These are phyloP conservation scores for Aphanocladium album DNA, from an alignment of 2,329 filamentous ascomycete species.

Conservation along the genomic window DNA sequence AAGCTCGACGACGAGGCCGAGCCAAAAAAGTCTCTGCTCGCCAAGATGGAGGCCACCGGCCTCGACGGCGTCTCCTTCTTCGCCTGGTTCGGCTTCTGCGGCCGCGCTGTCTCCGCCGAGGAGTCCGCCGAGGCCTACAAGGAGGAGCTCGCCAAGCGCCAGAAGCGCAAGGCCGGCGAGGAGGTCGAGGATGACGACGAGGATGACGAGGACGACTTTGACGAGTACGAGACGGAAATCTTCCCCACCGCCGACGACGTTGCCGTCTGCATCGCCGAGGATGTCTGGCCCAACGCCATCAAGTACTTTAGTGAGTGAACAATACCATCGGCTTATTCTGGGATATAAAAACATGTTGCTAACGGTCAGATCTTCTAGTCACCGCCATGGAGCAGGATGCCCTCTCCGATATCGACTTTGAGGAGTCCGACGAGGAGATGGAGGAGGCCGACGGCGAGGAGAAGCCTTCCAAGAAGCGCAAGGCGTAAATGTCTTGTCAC, in stretches of 20 bases:
- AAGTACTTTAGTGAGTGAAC: constrained; percentile 89
- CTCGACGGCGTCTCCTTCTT: constrained; percentile 76
- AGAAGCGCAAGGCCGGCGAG: constrained; percentile 45
- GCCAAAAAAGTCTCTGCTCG: constrained; percentile 46
- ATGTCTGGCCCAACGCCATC: constrained; percentile 82
- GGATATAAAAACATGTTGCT: too few species aligned
- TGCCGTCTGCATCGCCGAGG: constrained; percentile 75
- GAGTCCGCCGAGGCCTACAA: constrained; percentile 61
- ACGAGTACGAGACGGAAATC: constrained; percentile 70
- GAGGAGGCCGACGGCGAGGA: constrained; percentile 29
- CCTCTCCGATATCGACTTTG: constrained; percentile 65
- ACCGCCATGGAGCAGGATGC: constrained; percentile 62
- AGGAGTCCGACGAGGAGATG: constrained; percentile 41
- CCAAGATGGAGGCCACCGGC: constrained; percentile 54
- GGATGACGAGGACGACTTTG: constrained; percentile 56
- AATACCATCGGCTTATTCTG: too few species aligned
- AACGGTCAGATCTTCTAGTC: constrained; percentile 19
- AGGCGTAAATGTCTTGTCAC: constrained; percentile 25
- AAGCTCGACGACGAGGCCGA: constrained; percentile 34
- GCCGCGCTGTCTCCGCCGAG: constrained; percentile 63
- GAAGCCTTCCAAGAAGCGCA: constrained; percentile 38
- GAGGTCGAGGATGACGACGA: constrained; percentile 44
- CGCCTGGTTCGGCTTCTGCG: constrained; percentile 78
- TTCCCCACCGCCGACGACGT: constrained; percentile 85
- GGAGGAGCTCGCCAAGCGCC: constrained; percentile 54